Base-by-base conservation (phyloP, 2,329 filamentous ascomycete species). In the Talaromyces sp. region DNA sequence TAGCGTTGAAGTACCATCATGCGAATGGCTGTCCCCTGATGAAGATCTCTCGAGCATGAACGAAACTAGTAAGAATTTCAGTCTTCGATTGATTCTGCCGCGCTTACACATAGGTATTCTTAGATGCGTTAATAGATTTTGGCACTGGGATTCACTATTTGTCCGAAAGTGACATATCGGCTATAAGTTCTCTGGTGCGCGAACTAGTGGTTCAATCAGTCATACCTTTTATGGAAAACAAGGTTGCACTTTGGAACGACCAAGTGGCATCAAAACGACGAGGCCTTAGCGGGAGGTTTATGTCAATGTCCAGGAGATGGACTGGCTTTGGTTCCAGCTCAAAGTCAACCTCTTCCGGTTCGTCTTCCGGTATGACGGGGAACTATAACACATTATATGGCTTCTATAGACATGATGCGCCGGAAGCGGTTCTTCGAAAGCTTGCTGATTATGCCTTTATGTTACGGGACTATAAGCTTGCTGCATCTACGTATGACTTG, bases 171-270 rank as follows among this genome's bases (percentile, higher is more conserved):
- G 94, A 99, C 73, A 88, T 88, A 1, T 90, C 89, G 6, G 91
- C 91, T 15, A 88, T 99, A 61, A 87, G 87, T 55, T 89, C 89
- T 0, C 95, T 99, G 70, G 84, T 97, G 60, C 87, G 94, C 33
- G 95, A 99, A 72, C 89, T 99, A 80, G 89, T 97, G 7, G 94
- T 89, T 1, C 93, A 97, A 70, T 97, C 93, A 1, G 86, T 99
- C 54, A 82, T 99, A 58, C 94, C 95, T 1, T 92, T 89, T 40
- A 99, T 99, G 95, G 94, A 99, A 74, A 88, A 93, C 57, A 87
- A 89, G 63, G 84, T 96, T 10, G 88, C 91, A 5, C 81, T 91
- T 5, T 99, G 94, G 95, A 99, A 99, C 68, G 94, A 99, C 67
- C 93, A 97, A 72, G 89, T 97, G 25, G 92, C 93, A 15, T 97